These are phyloP conservation scores for Lichina pygmaea DNA, from an alignment of 495 filamentous ascomycete genomes.

Conservation along the genomic window DNA sequence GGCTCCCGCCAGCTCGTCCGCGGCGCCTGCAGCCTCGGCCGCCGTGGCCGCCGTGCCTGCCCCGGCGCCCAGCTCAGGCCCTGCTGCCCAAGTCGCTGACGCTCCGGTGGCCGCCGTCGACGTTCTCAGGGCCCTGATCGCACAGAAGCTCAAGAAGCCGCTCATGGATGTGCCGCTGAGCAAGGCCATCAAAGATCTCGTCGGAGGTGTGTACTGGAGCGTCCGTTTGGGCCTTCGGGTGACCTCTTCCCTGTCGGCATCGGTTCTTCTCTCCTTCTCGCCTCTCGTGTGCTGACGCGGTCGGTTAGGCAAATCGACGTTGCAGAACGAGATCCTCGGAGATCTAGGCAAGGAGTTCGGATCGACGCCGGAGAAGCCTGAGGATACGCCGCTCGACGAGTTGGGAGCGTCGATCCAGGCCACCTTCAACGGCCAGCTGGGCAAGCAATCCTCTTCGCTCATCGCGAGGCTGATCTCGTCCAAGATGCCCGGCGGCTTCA, in stretches of 20 bases:
- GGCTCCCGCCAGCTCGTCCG: conserved; percentile 11
- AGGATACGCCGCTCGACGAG: conserved; percentile 91
- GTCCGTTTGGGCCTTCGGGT: neutral
- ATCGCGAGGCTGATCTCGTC: conserved; percentile 87
- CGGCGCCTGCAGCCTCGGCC: conserved; percentile 17
- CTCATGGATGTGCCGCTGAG: conserved; percentile 68
- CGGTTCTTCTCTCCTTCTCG: too few species aligned
- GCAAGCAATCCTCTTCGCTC: conserved; percentile 85
- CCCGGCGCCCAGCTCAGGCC: conserved; percentile 41
- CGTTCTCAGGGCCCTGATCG: conserved; percentile 68
- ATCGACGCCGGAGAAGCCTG: conserved; percentile 91
- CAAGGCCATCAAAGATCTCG: conserved; percentile 97
- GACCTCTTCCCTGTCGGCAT: too few species aligned
- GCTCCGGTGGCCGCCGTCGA: conserved; percentile 67
- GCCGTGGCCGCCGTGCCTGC: conserved; percentile 23
- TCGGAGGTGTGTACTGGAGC: conserved; percentile 47
- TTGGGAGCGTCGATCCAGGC: conserved; percentile 87
- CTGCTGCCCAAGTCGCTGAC: conserved; percentile 73
- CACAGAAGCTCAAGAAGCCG: conserved; percentile 97
- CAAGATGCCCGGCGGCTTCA: conserved; percentile 98
- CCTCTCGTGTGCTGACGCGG: neutral
- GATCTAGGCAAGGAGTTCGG: conserved; percentile 97
- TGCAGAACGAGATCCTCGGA: conserved; percentile 87
- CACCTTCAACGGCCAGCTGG: conserved; percentile 91
- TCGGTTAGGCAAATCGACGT: conserved; percentile 57